phyloP scores from a whole-genome alignment of 1,284 basidiomycete genomes.

The Cryptococcus wingfieldii region DNA sequence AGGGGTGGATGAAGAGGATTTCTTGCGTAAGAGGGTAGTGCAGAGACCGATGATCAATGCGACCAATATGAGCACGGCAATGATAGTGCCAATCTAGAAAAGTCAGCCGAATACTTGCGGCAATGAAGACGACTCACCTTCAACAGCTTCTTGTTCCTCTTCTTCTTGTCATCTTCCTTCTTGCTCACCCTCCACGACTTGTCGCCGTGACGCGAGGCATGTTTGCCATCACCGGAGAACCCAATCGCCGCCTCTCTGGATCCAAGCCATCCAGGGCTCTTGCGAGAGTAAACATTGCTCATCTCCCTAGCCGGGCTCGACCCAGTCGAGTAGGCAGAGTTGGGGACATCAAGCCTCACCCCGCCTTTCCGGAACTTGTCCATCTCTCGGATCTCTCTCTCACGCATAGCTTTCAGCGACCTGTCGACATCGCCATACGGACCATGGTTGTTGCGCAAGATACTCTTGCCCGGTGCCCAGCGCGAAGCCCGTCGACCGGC shows the following conservation, averaged over 20 bases:
- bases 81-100: slow-evolving; percentile 16
- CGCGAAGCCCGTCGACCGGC: slow-evolving; percentile 10
- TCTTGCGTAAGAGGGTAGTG: slow-evolving; percentile 24
- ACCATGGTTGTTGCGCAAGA: slow-evolving; percentile 5
- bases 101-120: slow-evolving; percentile 1
- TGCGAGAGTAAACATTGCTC: background rate
- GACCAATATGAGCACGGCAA: slow-evolving; percentile 26
- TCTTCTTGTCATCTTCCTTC: slow-evolving; percentile 14
- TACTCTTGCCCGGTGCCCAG: slow-evolving; percentile 18
- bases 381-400: slow-evolving; percentile 30
- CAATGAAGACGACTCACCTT: slow-evolving; percentile 15
- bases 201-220: background rate
- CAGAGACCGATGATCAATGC: slow-evolving; percentile 33
- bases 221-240: slow-evolving; percentile 2
- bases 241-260: slow-evolving; percentile 4
- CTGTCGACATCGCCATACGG: background rate
- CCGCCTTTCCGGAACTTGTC: slow-evolving; percentile 17
- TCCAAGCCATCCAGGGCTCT: slow-evolving; percentile 17
- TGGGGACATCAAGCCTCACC: slow-evolving; percentile 7
- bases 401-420: slow-evolving; percentile 15
- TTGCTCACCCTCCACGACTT: slow-evolving; percentile 4
- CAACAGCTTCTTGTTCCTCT: slow-evolving; percentile 13
- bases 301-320: slow-evolving; percentile 11
- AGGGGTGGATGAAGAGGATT: slow-evolving; percentile 1
- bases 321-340: slow-evolving; percentile 7